A percentile compares a stretch with the other conserved stretches of the same genome.
Conservation (phyloP, 768 basidiomycete genomes). For the Termitomyces sp. region DNA sequence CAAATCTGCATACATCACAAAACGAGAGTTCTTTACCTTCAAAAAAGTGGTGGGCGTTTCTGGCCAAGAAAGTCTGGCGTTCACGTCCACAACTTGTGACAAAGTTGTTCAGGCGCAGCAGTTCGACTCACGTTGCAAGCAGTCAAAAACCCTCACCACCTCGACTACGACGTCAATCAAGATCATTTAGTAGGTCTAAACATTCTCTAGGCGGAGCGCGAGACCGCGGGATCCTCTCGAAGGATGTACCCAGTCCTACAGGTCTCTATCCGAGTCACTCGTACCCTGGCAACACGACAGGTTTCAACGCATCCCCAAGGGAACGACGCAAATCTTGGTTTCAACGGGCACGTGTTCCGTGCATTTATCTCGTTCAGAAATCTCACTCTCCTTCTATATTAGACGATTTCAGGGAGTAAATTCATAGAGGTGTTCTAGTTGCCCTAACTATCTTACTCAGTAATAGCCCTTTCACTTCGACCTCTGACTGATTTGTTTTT, state of each 20-base stretch:
- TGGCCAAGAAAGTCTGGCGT: not conserved
- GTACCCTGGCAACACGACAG: not conserved
- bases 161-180: not conserved
- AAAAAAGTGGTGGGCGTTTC: not conserved
- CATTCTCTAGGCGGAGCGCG: not conserved
- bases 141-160: no score
- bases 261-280: not conserved
- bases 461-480: not conserved
- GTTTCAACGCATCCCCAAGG: not conserved
- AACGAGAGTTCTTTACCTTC: not conserved
- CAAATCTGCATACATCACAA: not conserved
- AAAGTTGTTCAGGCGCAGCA: not conserved
- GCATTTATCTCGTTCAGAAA: not conserved
- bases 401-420: slow-evolving; percentile 4
- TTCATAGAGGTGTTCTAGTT: slow-evolving; percentile 6
- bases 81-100: not conserved
- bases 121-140: no score
- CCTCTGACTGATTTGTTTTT: no score
- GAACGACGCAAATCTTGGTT: slow-evolving; percentile 6
- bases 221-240: not conserved
- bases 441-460: not conserved
- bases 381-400: not conserved
- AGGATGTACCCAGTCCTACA: not conserved
- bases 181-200: no score
- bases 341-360: not conserved